Conservation (phyloP, 495 filamentous ascomycete genomes). For the Penicilliopsis zonata region DNA sequence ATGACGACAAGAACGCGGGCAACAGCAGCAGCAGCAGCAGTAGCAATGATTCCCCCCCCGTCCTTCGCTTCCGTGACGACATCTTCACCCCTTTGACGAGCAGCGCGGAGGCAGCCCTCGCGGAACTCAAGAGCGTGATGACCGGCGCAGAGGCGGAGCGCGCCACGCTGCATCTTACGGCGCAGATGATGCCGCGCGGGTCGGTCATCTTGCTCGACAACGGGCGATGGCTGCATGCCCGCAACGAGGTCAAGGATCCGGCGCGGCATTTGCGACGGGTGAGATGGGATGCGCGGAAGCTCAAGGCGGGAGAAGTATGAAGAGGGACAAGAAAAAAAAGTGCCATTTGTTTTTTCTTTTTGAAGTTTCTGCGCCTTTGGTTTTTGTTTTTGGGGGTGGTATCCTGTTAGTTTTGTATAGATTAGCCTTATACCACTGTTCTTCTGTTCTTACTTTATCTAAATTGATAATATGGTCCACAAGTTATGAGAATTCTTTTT, state of each 20-base stretch:
- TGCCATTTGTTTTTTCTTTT: too few species aligned
- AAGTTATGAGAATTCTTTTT: too few species aligned
- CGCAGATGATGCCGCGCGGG: slow-evolving; percentile 11
- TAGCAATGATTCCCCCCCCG: background rate
- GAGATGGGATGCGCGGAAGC: slow-evolving; percentile 24
- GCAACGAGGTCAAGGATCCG: slow-evolving; percentile 24
- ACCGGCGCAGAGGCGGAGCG: background rate
- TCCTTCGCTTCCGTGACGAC: slow-evolving; percentile 22
- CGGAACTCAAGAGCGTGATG: slow-evolving; percentile 12
- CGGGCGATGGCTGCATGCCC: slow-evolving; percentile 22
- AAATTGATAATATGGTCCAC: too few species aligned
- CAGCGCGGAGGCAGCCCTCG: slow-evolving; percentile 10
- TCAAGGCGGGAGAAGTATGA: too few species aligned
- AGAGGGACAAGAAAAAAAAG: too few species aligned
- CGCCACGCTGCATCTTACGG: slow-evolving; percentile 9
- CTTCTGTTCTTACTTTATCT: too few species aligned
- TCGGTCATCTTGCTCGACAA: slow-evolving; percentile 26
- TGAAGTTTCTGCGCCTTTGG: too few species aligned
- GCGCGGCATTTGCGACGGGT: slow-evolving; percentile 22
- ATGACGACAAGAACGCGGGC: too few species aligned
- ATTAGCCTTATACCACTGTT: too few species aligned
- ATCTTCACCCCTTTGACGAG: slow-evolving; percentile 11
- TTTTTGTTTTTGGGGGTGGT: too few species aligned
- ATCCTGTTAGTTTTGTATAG: too few species aligned
- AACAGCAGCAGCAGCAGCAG: too few species aligned